Evolutionary conservation across 257 asterid genomes (phyloP), one percentile per base, ranked within the genome.

Genomic region (Nicotiana obtusifolia): DNA sequence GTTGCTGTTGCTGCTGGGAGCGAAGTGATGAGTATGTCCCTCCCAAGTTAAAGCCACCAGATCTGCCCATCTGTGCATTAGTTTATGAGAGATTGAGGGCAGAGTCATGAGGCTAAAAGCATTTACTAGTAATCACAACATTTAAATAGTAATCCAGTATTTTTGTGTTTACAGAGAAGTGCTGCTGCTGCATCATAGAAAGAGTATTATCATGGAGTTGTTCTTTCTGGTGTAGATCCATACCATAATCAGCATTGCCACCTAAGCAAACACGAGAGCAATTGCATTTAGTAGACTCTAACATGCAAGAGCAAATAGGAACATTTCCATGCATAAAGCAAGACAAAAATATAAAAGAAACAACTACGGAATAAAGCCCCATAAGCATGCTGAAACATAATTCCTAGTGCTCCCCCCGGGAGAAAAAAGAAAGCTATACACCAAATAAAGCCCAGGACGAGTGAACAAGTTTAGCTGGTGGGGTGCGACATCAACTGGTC

Each of bases 101-200:
- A 80, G 78, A 30, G 69, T 57, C 57, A 78, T 54, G 65, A 83
- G 57, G 81, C 31, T 56, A 78, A 77, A 41, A 44, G 26, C 76
- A 80, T n/a, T 80, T 17, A 80, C 19, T 2, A 65, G 19, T 56
- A 64, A 49, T 65, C 76, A 80, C 64, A 80, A 30, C 53, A 47
- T 44, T 33, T 49, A 80, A 26, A 15, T 7, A 54, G 35, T 19
- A 44, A 44, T 62, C 49, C 77, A 80, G 62, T 49, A 65, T 80
- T 35, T 82, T 64, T 80, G 81, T 84, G 67, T 93, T 88, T 86
- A 96, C 99, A 67, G 97, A 88, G 86, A 93, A 96, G 71, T 75
- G 97, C 84, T 94, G 97, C 84, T 97, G 91, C 87, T 94, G 99
- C 93, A 96, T 94, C 97, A 93, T 89, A 62, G 99, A 89, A 83